Evolutionary conservation across 192 early-diverging fungal genomes (phyloP).

Genomic region (Coemansia sp.): DNA sequence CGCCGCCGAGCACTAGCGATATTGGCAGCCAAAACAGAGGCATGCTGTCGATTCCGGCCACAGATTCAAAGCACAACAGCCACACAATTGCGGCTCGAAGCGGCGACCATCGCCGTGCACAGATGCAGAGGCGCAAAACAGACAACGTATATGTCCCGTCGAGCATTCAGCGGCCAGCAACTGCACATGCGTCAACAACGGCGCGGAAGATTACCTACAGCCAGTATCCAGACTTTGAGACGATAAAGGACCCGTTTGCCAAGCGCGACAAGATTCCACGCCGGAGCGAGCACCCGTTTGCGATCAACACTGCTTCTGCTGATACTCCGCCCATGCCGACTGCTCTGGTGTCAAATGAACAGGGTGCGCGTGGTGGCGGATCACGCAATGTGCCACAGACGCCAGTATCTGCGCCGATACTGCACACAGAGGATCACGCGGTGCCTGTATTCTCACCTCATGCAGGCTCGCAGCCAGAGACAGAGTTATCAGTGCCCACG

Average conservation of each 20-base stretch:
- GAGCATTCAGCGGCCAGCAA: slow-evolving; percentile 26
- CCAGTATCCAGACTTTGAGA: slow-evolving; percentile 54
- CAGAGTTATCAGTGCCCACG: slow-evolving; percentile 14
- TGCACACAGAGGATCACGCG: slow-evolving; percentile 7
- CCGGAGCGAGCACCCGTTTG: slow-evolving; percentile 30
- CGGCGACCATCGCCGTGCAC: slow-evolving; percentile 20
- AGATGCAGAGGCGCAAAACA: slow-evolving; percentile 40
- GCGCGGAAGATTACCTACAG: slow-evolving; percentile 41
- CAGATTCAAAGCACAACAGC: slow-evolving; percentile 25
- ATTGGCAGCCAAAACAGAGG: background rate
- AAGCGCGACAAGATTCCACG: slow-evolving; percentile 56
- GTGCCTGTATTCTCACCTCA: background rate
- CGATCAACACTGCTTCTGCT: background rate
- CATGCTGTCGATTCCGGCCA: slow-evolving; percentile 8
- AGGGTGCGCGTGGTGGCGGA: slow-evolving; percentile 6
- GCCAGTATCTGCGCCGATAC: slow-evolving; percentile 5
- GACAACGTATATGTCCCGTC: slow-evolving; percentile 27
- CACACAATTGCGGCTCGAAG: slow-evolving; percentile 14
- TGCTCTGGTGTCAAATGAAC: slow-evolving; percentile 6
- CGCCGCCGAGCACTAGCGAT: slow-evolving; percentile 5
- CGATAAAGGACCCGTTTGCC: slow-evolving; percentile 51
- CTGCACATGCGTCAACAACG: slow-evolving; percentile 27
- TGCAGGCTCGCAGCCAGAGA: background rate
- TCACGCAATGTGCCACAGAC: slow-evolving; percentile 7
- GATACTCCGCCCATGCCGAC: background rate